phyloP scores from a whole-genome alignment of 2,329 filamentous ascomycete species.

The Fusarium setosum region DNA sequence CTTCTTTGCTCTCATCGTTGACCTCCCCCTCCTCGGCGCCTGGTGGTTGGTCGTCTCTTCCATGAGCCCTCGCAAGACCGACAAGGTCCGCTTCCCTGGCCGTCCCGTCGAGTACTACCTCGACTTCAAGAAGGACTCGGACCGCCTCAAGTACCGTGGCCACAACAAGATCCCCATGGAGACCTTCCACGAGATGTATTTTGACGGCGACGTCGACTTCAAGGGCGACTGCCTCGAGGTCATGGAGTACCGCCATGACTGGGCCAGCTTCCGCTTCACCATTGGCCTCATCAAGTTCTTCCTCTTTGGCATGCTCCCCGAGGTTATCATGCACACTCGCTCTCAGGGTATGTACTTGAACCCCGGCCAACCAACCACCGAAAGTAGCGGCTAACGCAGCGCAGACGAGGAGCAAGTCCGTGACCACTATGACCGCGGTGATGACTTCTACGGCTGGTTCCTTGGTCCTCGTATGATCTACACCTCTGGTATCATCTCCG shows the following conservation, averaged over 20 bases:
- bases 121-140: slow-evolving; percentile 76
- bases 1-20: slow-evolving; percentile 84
- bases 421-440: slow-evolving; percentile 96
- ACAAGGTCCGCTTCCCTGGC: slow-evolving; percentile 89
- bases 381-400: slow-evolving; percentile 16
- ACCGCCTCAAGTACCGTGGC: slow-evolving; percentile 76
- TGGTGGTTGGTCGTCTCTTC: slow-evolving; percentile 88
- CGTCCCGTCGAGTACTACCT: slow-evolving; percentile 92
- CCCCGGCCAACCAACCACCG: not conserved
- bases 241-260: slow-evolving; percentile 95
- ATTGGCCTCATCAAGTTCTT: slow-evolving; percentile 87
- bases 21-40: slow-evolving; percentile 80
- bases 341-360: slow-evolving; percentile 70
- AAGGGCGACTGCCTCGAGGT: slow-evolving; percentile 92
- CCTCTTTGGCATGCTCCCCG: slow-evolving; percentile 86
- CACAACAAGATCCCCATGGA: slow-evolving; percentile 87
- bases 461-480: slow-evolving; percentile 99
- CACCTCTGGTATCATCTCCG: slow-evolving; percentile 93
- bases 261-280: slow-evolving; percentile 95
- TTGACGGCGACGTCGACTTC: slow-evolving; percentile 93
- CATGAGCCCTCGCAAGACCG: slow-evolving; percentile 89
- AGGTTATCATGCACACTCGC: slow-evolving; percentile 91
- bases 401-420: slow-evolving; percentile 92
- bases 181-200: slow-evolving; percentile 98
- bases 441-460: slow-evolving; percentile 99